Base-by-base conservation (phyloP, 768 basidiomycete species). In the Kwoniella europaea region DNA sequence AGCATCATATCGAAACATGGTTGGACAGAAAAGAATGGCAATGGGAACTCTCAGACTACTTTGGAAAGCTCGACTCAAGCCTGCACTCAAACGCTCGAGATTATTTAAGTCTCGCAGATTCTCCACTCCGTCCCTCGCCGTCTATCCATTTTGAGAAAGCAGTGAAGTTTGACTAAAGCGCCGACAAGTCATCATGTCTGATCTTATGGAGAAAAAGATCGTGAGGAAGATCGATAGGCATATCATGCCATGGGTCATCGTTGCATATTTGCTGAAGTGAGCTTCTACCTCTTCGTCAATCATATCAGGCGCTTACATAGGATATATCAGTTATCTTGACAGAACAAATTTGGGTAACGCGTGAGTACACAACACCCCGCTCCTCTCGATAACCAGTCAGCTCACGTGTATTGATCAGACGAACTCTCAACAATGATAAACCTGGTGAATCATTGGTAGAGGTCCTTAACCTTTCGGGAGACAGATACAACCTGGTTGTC, bases 341-440 rank as follows among this genome's bases (percentile, higher is more conserved):
- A 22, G 75, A 27, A 76, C 75, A 16, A 76, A 76, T 60, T 57
- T 76, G 24, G 75, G 75, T 12, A 76, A 76, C 56, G 75, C 75
- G 69, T 65, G 60, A 65, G 67, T 62, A 15, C 20, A 3, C 0
- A 10, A 3, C 42, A 35, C 20, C 1, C 3, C 29, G 24, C 46
- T 53, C 3, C 29, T 5, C 46, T 53, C 46, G 12, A 50, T 52
- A 20, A 27, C 42, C 44, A 44, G 4, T 54, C 27, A 35, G 41
- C 63, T 44, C 9, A 64, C 58, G 20, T 0, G 5, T 43, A 18
- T 1, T 6, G 24, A 4, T n/a, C 52, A 68, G 65, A 10, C 74
- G 76, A 24, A 78, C 76, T 2, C 60, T 78, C n/a, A 78, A 78
- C 71, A 78, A 78, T 41, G 76, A 78, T 53, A 71, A 74, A 44